Percentiles rank a stretch among this genome's conserved stretches.
Conservation (phyloP, 768 basidiomycete genomes). For the Flagelloscypha sp. region DNA sequence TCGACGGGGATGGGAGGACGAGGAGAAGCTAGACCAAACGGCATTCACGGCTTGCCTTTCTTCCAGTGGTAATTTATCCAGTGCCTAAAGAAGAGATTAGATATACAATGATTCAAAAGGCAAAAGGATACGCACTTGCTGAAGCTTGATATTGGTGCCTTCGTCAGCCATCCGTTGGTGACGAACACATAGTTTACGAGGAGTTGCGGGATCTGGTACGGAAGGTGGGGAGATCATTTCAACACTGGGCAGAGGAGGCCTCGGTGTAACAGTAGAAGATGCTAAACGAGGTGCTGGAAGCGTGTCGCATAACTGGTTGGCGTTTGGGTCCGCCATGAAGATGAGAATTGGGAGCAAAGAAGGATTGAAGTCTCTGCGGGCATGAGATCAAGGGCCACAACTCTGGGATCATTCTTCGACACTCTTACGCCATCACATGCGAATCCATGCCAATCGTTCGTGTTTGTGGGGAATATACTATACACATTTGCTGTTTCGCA, state of each 20-base stretch:
- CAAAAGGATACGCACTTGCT: constrained; percentile 51
- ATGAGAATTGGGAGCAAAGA: constrained; percentile 16
- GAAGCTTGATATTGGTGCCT: constrained; percentile 85
- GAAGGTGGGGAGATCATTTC: constrained; percentile 12
- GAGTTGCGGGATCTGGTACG: constrained; percentile 29
- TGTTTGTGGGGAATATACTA: too few relatives aligned
- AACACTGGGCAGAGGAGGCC: too few relatives aligned
- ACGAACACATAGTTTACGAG: constrained; percentile 79
- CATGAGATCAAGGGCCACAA: too few relatives aligned
- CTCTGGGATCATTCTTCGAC: too few relatives aligned
- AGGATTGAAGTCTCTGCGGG: constrained; percentile 4
- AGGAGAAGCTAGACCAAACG: constrained; percentile 95
- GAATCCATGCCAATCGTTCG: too few relatives aligned
- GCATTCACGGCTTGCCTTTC: constrained; percentile 86
- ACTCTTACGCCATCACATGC: too few relatives aligned
- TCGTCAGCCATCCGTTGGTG: constrained; percentile 97
- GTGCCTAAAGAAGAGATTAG: constrained; percentile 47
- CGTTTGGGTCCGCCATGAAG: constrained; percentile 3
- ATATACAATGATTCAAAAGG: neutral
- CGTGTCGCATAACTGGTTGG: constrained; percentile 55
- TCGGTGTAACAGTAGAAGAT: too few relatives aligned
- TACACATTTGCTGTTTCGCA: too few relatives aligned
- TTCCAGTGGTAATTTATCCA: constrained; percentile 78
- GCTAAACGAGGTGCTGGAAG: constrained; percentile 56
- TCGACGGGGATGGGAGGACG: constrained; percentile 83